Evolutionary conservation across 306 rosid species (phyloP).

Genomic region (Glycine latifolia): DNA sequence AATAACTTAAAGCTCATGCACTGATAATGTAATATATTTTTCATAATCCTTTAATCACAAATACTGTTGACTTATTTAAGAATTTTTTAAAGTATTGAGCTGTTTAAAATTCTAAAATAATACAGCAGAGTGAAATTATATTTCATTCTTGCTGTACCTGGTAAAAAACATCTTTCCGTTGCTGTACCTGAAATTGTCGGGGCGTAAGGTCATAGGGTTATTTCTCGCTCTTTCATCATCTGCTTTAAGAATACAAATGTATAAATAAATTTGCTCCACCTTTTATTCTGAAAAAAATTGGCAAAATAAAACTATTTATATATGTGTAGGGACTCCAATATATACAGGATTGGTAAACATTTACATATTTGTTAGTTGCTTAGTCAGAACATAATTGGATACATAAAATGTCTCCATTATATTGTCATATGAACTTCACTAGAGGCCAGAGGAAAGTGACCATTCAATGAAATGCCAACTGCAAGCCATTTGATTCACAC

Average conservation of each 20-base stretch:
- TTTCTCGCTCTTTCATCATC: neutral
- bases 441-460: conserved; percentile 7
- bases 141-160: too few species aligned
- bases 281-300: conserved; percentile 13
- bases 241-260: neutral
- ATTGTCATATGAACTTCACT: neutral
- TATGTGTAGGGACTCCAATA: neutral
- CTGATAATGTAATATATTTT: too few species aligned
- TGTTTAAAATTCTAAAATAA: neutral
- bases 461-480: conserved; percentile 5
- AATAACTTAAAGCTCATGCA: too few species aligned
- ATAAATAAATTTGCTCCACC: neutral
- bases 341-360: conserved; percentile 41
- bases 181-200: too few species aligned
- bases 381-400: conserved; percentile 3
- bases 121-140: neutral
- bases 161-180: too few species aligned
- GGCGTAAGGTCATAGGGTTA: neutral
- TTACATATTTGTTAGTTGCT: conserved; percentile 38
- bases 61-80: too few species aligned
- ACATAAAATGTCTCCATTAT: conserved; percentile 21
- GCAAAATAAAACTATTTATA: too few species aligned
- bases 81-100: too few species aligned
- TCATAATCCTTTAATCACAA: too few species aligned
- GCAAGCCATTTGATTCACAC: too few species aligned